phyloP scores from a whole-genome alignment of 2,329 filamentous ascomycete species.

The Furcasterigmium furcatum region DNA sequence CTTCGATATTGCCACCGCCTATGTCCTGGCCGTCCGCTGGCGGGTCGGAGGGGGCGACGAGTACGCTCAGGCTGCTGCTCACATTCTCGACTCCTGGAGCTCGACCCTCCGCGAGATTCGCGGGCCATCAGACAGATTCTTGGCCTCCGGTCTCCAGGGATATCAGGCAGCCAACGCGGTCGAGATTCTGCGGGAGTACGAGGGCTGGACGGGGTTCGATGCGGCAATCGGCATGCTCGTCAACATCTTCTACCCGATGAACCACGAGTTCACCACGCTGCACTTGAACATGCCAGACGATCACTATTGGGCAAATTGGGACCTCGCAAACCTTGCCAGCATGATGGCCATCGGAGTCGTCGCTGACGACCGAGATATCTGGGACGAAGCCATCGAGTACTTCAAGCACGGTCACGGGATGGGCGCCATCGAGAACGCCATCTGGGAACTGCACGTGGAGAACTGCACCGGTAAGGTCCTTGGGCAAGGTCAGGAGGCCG shows the following conservation, averaged over 20 bases:
- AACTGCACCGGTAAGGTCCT: slow-evolving; percentile 19
- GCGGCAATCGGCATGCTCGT: slow-evolving; percentile 19
- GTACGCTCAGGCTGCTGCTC: slow-evolving; percentile 19
- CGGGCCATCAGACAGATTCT: slow-evolving; percentile 25
- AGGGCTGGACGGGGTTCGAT: slow-evolving; percentile 21
- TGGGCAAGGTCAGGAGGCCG: slow-evolving; percentile 31
- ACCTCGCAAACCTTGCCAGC: slow-evolving; percentile 32
- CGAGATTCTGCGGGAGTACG: slow-evolving; percentile 27
- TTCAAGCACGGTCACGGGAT: slow-evolving; percentile 29
- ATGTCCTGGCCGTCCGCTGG: slow-evolving; percentile 14
- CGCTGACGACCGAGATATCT: slow-evolving; percentile 31
- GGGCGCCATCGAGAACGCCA: slow-evolving; percentile 21
- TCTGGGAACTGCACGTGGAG: slow-evolving; percentile 18
- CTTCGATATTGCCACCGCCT: slow-evolving; percentile 36
- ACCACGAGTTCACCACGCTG: slow-evolving; percentile 24
- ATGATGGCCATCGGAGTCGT: slow-evolving; percentile 31
- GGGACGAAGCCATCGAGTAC: slow-evolving; percentile 26
- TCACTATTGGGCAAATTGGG: slow-evolving; percentile 29
- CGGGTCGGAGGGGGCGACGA: background rate
- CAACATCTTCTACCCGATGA: slow-evolving; percentile 26
- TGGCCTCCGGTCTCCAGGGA: slow-evolving; percentile 31
- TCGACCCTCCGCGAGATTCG: slow-evolving; percentile 23
- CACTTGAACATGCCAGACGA: slow-evolving; percentile 24
- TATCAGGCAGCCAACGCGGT: slow-evolving; percentile 36
- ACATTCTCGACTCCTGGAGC: slow-evolving; percentile 28